phyloP scores from a whole-genome alignment of 371 early-diverging fungal genomes.

The Racocetra persica region DNA sequence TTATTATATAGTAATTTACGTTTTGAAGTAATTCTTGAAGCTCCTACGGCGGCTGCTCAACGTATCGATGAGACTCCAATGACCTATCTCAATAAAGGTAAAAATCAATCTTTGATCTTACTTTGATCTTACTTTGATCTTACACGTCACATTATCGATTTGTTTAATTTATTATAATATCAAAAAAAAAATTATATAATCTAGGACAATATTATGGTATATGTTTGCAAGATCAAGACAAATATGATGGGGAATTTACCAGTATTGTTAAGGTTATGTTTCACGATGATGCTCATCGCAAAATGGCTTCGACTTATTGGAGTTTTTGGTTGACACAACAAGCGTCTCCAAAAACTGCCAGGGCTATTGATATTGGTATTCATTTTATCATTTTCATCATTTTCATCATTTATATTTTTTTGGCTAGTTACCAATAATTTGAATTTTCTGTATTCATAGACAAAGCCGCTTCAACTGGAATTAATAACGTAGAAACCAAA shows the following conservation, averaged over 20 bases:
- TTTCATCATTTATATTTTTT: neutral
- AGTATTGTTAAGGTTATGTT: slow-evolving; percentile 74
- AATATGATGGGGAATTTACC: slow-evolving; percentile 56
- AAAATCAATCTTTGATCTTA: neutral
- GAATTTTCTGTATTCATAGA: slow-evolving; percentile 43
- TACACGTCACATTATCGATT: too few species aligned
- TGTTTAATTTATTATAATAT: too few species aligned
- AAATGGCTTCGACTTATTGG: slow-evolving; percentile 75
- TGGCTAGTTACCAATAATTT: slow-evolving; percentile 1
- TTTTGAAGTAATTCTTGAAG: slow-evolving; percentile 52
- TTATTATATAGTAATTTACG: slow-evolving; percentile 47
- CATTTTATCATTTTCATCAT: neutral
- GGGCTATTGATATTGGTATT: slow-evolving; percentile 72
- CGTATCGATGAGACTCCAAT: slow-evolving; percentile 59
- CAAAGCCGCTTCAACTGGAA: slow-evolving; percentile 57
- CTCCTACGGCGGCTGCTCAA: slow-evolving; percentile 65
- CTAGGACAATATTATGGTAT: slow-evolving; percentile 66
- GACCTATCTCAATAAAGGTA: slow-evolving; percentile 72
- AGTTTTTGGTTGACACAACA: slow-evolving; percentile 80
- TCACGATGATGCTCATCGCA: slow-evolving; percentile 78
- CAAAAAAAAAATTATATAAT: too few species aligned
- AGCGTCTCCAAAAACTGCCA: slow-evolving; percentile 63
- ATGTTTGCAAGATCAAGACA: slow-evolving; percentile 58
- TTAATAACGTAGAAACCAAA: slow-evolving; percentile 60
- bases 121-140: too few species aligned